Conservation (phyloP, 345 rosid species). For the Populus nigra region DNA sequence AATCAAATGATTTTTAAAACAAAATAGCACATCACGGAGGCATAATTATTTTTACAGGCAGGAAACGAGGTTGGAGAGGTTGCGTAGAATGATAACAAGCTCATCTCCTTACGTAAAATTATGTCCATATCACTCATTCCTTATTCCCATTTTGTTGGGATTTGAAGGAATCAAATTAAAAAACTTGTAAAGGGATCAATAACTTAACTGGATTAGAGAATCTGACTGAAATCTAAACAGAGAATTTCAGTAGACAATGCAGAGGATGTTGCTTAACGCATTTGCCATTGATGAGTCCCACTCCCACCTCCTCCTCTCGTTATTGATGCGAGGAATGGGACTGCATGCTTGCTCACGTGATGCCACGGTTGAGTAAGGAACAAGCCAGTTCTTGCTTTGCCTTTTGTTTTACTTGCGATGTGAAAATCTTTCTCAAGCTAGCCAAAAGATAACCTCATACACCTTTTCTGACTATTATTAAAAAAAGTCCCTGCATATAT, state of each 20-base stretch:
- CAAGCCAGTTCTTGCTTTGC: conserved; percentile 23
- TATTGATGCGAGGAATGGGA: conserved; percentile 21
- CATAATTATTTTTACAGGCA: not conserved
- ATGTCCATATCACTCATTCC: conserved; percentile 23
- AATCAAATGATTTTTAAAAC: conserved; percentile 1
- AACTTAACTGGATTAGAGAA: not conserved
- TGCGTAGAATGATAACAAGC: not conserved
- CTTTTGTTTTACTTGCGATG: not conserved
- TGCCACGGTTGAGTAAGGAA: conserved; percentile 27
- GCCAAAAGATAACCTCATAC: not conserved
- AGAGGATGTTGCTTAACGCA: conserved; percentile 62
- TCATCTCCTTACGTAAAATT: conserved; percentile 26
- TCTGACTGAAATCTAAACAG: conserved; percentile 6
- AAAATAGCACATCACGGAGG: not conserved
- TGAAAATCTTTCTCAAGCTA: not conserved
- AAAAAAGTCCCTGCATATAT: too few relatives aligned
- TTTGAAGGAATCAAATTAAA: conserved; percentile 16
- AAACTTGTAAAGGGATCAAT: not conserved
- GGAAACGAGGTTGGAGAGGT: not conserved
- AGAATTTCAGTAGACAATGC: conserved; percentile 33
- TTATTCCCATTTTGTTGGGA: conserved; percentile 28
- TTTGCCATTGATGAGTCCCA: conserved; percentile 31
- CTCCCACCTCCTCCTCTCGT: conserved; percentile 14
- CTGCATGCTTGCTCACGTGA: conserved; percentile 37
- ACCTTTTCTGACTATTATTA: not conserved